Evolutionary conservation across 768 basidiomycete genomes (phyloP), one percentile per base, ranked within the genome.

Genomic region (Ramaria rubella): DNA sequence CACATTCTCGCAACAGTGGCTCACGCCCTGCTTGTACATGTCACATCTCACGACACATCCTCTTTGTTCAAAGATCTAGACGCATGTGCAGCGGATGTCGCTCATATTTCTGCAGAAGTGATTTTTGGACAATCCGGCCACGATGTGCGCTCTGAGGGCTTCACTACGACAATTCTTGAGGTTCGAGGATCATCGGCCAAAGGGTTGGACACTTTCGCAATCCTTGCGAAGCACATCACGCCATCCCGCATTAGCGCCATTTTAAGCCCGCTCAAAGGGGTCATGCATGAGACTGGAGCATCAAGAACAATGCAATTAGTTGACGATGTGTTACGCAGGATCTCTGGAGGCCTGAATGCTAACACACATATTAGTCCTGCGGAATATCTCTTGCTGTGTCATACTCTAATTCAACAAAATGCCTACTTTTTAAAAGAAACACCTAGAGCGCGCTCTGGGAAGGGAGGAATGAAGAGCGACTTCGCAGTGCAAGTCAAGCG

Each of bases 81-180:
- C 61, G 77, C 78, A 15, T 86, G 86, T 60, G 85, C 93, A 19
- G 80, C 81, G 44, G 87, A 92, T 61, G 76, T 94, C 7, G 85
- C 89, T 0, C 81, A 87, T 64, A 72, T 97, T 55, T 85, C 88
- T 15, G 83, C 85, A 0, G 93, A 91, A 65, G 95, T 97, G 51
- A 81, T 97, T 52, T 97, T 97, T 62, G 95, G 95, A 26, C 85
- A 94, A 67, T 94, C 94, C 1, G 90, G 88, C 14, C 90, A 89
- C 68, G 91, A 97, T 63, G 85, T 89, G 0, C 81, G 85, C 57
- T 77, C 86, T 3, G 92, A 94, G 62, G 94, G 86, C 24, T 97
- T 95, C 82, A 91, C 86, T 73, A 94, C 93, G 17, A 94, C 90
- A 70, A 89, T 93, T 83, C 81, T 88, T 21, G 95, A 99, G 72